These are phyloP conservation scores for Graphilbum sp. DNA, from an alignment of 2,329 filamentous ascomycete genomes.

Conservation along the genomic window DNA sequence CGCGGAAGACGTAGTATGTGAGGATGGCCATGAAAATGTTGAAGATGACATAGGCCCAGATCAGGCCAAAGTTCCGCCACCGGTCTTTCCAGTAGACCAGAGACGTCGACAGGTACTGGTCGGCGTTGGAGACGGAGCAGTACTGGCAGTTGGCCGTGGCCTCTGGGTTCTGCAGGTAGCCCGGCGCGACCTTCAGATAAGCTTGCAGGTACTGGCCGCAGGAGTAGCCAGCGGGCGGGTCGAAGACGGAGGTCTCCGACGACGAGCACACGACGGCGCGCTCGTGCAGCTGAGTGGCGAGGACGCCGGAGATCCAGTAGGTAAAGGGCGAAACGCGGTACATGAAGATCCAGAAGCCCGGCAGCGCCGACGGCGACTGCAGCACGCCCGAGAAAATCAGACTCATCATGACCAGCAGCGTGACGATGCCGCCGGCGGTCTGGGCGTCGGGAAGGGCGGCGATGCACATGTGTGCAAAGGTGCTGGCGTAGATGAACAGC, in stretches of 20 bases:
- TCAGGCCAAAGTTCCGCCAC: constrained; percentile 56
- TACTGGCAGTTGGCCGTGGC: constrained; percentile 45
- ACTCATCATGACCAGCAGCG: constrained; percentile 39
- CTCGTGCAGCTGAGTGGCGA: constrained; percentile 45
- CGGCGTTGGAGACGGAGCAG: constrained; percentile 46
- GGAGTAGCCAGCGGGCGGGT: constrained; percentile 43
- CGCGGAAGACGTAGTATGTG: constrained; percentile 47
- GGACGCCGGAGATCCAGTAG: constrained; percentile 52
- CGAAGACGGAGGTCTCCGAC: constrained; percentile 46
- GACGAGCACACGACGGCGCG: constrained; percentile 33
- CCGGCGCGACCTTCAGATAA: constrained; percentile 32
- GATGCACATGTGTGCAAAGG: constrained; percentile 60
- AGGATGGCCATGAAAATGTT: constrained; percentile 42
- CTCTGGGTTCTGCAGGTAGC: constrained; percentile 44
- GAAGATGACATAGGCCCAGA: constrained; percentile 51
- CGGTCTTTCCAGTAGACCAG: constrained; percentile 33
- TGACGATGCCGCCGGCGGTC: constrained; percentile 46
- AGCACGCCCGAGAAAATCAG: constrained; percentile 46
- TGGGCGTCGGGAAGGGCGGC: constrained; percentile 50
- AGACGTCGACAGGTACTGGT: constrained; percentile 36
- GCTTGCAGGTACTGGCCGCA: constrained; percentile 46
- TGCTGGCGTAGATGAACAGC: constrained; percentile 53
- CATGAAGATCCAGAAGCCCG: constrained; percentile 66
- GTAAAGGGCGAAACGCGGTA: constrained; percentile 52
- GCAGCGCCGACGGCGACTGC: constrained; percentile 38